phyloP scores from a whole-genome alignment of 148 eudicot species.

The Cornus controversa region DNA sequence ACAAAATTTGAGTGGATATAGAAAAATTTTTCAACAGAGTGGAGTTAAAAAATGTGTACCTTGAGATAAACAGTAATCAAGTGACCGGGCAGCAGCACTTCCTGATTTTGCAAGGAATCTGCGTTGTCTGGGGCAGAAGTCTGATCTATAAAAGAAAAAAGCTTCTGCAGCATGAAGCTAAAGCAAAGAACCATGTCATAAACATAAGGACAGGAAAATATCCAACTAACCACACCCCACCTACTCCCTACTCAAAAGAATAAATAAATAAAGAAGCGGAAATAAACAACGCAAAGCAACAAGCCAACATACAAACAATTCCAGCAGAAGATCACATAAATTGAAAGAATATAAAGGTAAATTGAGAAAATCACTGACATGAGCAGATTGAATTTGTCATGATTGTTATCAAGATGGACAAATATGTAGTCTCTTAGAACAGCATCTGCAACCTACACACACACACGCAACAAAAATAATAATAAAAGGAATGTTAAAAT shows the following conservation, averaged over 20 bases:
- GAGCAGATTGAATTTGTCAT: conserved; percentile 92
- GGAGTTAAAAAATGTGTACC: conserved; percentile 37
- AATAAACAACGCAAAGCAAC: neutral
- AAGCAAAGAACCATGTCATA: conserved; percentile 20
- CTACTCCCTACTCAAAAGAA: no score
- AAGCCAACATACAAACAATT: neutral
- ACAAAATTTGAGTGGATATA: neutral
- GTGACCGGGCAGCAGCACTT: conserved; percentile 87
- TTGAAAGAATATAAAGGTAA: neutral
- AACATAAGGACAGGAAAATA: neutral
- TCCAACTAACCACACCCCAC: neutral
- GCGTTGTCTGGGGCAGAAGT: conserved; percentile 89
- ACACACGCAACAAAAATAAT: no score
- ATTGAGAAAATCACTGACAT: conserved; percentile 47
- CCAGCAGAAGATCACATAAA: neutral
- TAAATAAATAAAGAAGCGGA: neutral
- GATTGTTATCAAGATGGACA: conserved; percentile 84
- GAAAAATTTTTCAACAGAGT: neutral
- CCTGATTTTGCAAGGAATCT: conserved; percentile 88
- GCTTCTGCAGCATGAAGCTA: conserved; percentile 96
- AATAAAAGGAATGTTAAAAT: neutral
- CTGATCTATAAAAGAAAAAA: conserved; percentile 88
- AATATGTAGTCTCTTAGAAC: conserved; percentile 76
- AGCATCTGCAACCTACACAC: conserved; percentile 76
- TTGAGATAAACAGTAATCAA: conserved; percentile 76